Evolutionary conservation across 805 yeast genomes (phyloP).

Genomic region (Limtongozyma cylindracea): DNA sequence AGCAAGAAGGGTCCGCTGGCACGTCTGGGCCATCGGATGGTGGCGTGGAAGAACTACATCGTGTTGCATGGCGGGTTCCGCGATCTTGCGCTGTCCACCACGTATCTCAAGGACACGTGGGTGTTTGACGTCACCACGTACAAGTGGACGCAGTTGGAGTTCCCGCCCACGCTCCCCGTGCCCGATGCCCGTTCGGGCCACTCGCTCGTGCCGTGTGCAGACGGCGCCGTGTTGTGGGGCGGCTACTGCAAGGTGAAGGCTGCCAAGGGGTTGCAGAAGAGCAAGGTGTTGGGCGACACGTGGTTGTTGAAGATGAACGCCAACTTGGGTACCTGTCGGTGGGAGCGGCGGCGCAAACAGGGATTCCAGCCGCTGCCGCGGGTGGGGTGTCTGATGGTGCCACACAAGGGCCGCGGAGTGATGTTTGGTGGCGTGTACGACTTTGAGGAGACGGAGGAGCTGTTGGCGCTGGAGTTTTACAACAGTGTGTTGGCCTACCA

Average conservation of each 20-base stretch:
- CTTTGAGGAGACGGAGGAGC: slow-evolving; percentile 83
- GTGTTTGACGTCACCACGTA: slow-evolving; percentile 71
- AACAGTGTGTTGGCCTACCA: slow-evolving; percentile 67
- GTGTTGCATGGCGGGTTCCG: slow-evolving; percentile 81
- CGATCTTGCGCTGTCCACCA: slow-evolving; percentile 64
- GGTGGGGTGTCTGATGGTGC: slow-evolving; percentile 81
- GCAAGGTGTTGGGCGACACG: slow-evolving; percentile 65
- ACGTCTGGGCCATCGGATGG: slow-evolving; percentile 79
- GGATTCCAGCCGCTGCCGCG: slow-evolving; percentile 83
- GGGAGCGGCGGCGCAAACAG: slow-evolving; percentile 79
- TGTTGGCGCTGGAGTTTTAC: slow-evolving; percentile 57
- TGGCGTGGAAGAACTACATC: slow-evolving; percentile 78
- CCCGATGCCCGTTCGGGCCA: slow-evolving; percentile 95
- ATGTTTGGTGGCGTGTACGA: slow-evolving; percentile 92
- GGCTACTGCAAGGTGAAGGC: slow-evolving; percentile 91
- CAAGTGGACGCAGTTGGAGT: slow-evolving; percentile 78
- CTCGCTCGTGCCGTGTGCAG: slow-evolving; percentile 52
- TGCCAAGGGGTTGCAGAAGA: slow-evolving; percentile 68
- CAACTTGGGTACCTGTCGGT: slow-evolving; percentile 50
- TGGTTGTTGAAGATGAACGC: slow-evolving; percentile 78
- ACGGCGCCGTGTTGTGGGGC: slow-evolving; percentile 75
- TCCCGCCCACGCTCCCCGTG: slow-evolving; percentile 51
- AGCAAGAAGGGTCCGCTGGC: slow-evolving; percentile 54
- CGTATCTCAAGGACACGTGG: slow-evolving; percentile 77
- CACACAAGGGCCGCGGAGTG: slow-evolving; percentile 79